Percentiles rank a stretch among this genome's conserved stretches.
Evolutionary conservation across 371 early-diverging fungal genomes (phyloP).

Genomic region (Haplosporangium sp.): DNA sequence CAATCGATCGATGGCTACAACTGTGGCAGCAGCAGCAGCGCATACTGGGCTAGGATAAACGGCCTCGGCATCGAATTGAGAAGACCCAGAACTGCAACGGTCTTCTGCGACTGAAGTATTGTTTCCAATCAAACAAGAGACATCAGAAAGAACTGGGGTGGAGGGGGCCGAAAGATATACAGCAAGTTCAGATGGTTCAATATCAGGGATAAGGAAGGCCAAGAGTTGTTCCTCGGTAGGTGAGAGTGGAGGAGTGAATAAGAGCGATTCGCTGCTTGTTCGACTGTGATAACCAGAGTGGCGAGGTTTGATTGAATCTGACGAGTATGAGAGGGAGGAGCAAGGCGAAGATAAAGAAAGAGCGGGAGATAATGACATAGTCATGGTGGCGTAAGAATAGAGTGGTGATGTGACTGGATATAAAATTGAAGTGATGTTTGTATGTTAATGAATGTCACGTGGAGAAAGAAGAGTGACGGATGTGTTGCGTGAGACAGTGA

Average conservation of each 20-base stretch:
- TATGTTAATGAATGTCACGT: not conserved
- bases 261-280: constrained; percentile 37
- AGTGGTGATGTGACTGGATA: constrained; percentile 9
- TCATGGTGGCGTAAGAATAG: not conserved
- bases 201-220: constrained; percentile 54
- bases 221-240: constrained; percentile 53
- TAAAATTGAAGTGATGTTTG: not conserved
- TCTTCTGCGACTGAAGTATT: constrained; percentile 13
- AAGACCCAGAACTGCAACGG: not conserved
- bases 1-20: constrained; percentile 41
- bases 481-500: constrained; percentile 6
- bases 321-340: constrained; percentile 4
- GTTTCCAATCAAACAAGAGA: constrained; percentile 41
- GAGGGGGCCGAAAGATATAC: constrained; percentile 49
- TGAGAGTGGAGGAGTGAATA: constrained; percentile 54
- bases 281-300: constrained; percentile 18
- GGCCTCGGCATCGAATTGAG: constrained; percentile 10
- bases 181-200: constrained; percentile 51
- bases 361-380: constrained; percentile 20
- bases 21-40: constrained; percentile 50
- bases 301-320: constrained; percentile 1
- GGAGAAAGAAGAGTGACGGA: not conserved
- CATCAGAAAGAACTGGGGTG: constrained; percentile 46
- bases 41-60: constrained; percentile 55
- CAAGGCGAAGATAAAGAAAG: constrained; percentile 10